Conservation (phyloP, 805 yeast genomes). For the Sugiyamaella marilandica region DNA sequence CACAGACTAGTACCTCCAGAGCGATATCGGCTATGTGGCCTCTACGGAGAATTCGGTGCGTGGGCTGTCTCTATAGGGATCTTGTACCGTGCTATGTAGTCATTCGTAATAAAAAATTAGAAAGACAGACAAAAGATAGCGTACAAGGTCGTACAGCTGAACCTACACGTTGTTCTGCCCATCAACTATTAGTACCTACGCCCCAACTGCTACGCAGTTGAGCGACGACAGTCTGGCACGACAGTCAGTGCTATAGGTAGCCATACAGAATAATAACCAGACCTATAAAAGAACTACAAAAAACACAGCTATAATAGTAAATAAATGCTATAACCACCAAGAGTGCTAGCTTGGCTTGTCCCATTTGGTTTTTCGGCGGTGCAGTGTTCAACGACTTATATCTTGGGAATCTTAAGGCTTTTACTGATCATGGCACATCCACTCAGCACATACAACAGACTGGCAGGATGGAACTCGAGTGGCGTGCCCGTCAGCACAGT, state of each 20-base stretch:
- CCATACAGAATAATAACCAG: no score
- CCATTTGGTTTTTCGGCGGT: not conserved
- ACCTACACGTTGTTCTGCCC: no score
- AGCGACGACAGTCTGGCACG: no score
- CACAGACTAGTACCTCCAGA: slow-evolving; percentile 60
- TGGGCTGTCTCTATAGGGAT: slow-evolving; percentile 36
- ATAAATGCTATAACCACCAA: not conserved
- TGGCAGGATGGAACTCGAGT: slow-evolving; percentile 71
- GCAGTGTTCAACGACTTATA: slow-evolving; percentile 38
- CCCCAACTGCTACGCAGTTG: no score
- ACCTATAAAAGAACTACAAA: not conserved
- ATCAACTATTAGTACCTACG: no score
- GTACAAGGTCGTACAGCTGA: no score
- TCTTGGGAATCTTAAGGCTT: slow-evolving; percentile 86
- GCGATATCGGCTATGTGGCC: slow-evolving; percentile 58
- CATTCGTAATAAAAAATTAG: no score
- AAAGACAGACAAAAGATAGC: no score
- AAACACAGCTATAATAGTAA: no score
- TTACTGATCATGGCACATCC: slow-evolving; percentile 93
- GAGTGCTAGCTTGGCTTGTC: not conserved
- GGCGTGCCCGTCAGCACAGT: slow-evolving; percentile 47
- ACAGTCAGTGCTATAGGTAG: no score
- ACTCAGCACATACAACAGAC: slow-evolving; percentile 60
- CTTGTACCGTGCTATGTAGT: not conserved
- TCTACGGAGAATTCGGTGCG: slow-evolving; percentile 60